These are phyloP conservation scores for rapeseed (Brassica napus) DNA, from an alignment of 345 rosid species.

Conservation along the genomic window DNA sequence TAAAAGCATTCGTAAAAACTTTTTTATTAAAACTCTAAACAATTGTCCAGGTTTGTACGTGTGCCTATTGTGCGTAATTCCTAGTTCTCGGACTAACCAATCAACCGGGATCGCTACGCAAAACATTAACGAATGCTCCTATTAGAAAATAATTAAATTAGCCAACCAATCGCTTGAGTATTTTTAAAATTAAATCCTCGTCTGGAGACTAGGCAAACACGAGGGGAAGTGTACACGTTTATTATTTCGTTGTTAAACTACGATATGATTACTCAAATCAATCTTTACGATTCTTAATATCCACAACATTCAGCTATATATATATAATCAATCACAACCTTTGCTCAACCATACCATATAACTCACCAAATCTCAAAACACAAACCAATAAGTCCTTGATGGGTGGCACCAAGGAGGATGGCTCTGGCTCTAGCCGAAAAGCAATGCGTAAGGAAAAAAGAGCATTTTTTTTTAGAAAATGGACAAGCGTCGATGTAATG, in stretches of 20 bases:
- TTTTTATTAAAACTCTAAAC: neutral
- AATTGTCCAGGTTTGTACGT: slow-evolving; percentile 7
- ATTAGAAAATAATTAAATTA: neutral
- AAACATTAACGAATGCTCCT: neutral
- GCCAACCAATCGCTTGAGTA: slow-evolving; percentile 21
- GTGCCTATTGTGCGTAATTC: slow-evolving; percentile 35
- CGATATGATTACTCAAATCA: slow-evolving; percentile 29
- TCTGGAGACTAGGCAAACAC: slow-evolving; percentile 10
- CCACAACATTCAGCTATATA: slow-evolving; percentile 27
- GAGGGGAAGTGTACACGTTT: slow-evolving; percentile 19
- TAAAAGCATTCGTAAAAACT: slow-evolving; percentile 30
- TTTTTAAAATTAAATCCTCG: neutral
- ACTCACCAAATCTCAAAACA: slow-evolving; percentile 15
- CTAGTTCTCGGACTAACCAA: slow-evolving; percentile 26
- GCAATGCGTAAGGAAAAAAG: slow-evolving; percentile 10
- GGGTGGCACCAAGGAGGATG: slow-evolving; percentile 28
- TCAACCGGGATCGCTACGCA: slow-evolving; percentile 24
- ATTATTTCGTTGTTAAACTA: slow-evolving; percentile 23
- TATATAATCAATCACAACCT: neutral
- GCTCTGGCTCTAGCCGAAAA: slow-evolving; percentile 26
- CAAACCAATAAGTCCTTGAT: slow-evolving; percentile 6
- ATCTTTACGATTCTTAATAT: slow-evolving; percentile 26
- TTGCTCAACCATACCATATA: slow-evolving; percentile 10
- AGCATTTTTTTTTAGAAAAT: slow-evolving; percentile 25
- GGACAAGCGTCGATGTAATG: slow-evolving; percentile 27